A percentile compares a stretch with the other conserved stretches of the same genome.
phyloP scores from a whole-genome alignment of 306 rosid genomes.

The Oxytropis ochrocephala region DNA sequence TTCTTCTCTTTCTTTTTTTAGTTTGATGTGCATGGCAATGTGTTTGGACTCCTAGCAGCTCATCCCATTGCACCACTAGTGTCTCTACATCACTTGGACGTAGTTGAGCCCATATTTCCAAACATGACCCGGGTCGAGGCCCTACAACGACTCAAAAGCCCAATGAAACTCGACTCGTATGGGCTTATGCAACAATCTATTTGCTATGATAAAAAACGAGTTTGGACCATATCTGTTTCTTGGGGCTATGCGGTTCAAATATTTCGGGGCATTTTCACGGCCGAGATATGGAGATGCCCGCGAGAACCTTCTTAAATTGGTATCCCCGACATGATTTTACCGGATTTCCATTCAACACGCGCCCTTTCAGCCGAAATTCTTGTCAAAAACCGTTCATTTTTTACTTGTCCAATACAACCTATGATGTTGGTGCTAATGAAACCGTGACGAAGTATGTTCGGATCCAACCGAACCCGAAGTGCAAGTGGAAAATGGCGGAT shows the following conservation, averaged over 20 bases:
- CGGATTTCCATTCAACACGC: conserved; percentile 44
- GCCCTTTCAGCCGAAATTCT: conserved; percentile 20
- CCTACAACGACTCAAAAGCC: conserved; percentile 25
- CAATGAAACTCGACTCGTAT: conserved; percentile 44
- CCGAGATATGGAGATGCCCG: conserved; percentile 57
- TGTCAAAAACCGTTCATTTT: conserved; percentile 53
- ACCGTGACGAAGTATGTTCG: conserved; percentile 26
- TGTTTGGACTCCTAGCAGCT: conserved; percentile 60
- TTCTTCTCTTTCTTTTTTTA: not conserved
- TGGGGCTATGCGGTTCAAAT: conserved; percentile 72
- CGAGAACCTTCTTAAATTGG: conserved; percentile 61
- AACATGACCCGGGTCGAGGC: conserved; percentile 30
- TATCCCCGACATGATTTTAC: conserved; percentile 23
- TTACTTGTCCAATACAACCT: conserved; percentile 13
- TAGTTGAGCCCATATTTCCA: conserved; percentile 60
- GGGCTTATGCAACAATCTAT: conserved; percentile 61
- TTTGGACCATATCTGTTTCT: conserved; percentile 55
- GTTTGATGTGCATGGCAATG: conserved; percentile 56
- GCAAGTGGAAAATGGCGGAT: conserved; percentile 48
- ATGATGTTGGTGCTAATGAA: not conserved
- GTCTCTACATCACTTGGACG: conserved; percentile 63
- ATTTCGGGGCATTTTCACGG: conserved; percentile 32
- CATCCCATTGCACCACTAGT: conserved; percentile 61
- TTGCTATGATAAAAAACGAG: conserved; percentile 43
- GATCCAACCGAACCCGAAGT: conserved; percentile 5